These are phyloP conservation scores for Waltiozyma sp. DNA, from an alignment of 1,139 yeast genomes.

Conservation along the genomic window DNA sequence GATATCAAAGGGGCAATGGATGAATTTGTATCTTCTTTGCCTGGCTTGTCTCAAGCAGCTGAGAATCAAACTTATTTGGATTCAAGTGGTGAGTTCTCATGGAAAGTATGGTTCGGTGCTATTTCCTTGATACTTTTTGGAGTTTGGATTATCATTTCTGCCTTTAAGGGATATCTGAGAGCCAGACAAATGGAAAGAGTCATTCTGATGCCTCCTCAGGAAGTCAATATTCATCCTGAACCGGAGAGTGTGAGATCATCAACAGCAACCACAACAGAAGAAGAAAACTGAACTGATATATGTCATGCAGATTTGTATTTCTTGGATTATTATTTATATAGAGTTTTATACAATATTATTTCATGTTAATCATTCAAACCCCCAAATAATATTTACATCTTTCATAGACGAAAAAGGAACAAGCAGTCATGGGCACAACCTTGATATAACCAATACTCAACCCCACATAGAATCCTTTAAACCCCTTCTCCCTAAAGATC, in stretches of 20 bases:
- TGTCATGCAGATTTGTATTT: too few species aligned
- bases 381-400: conserved; percentile 62
- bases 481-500: conserved; percentile 62
- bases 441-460: conserved; percentile 89
- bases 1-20: conserved; percentile 36
- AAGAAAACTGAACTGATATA: not conserved
- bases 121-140: conserved; percentile 61
- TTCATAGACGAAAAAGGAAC: conserved; percentile 91
- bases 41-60: not conserved
- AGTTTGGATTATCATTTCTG: conserved; percentile 48
- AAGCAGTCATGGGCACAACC: conserved; percentile 95
- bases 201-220: conserved; percentile 38
- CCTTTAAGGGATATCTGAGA: conserved; percentile 57
- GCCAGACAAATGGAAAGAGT: conserved; percentile 68
- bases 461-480: conserved; percentile 86
- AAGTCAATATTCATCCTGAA: not conserved
- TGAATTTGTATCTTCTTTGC: conserved; percentile 31
- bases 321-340: too few species aligned
- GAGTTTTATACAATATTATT: not conserved
- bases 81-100: conserved; percentile 26
- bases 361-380: not conserved
- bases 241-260: not conserved
- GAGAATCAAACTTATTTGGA: too few species aligned
- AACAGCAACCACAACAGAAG: not conserved
- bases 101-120: conserved; percentile 25